A percentile compares a stretch with the other conserved stretches of the same genome.
These are phyloP conservation scores for Pestalotiopsis sp. DNA, from an alignment of 2,329 filamentous ascomycete genomes.

Conservation along the genomic window DNA sequence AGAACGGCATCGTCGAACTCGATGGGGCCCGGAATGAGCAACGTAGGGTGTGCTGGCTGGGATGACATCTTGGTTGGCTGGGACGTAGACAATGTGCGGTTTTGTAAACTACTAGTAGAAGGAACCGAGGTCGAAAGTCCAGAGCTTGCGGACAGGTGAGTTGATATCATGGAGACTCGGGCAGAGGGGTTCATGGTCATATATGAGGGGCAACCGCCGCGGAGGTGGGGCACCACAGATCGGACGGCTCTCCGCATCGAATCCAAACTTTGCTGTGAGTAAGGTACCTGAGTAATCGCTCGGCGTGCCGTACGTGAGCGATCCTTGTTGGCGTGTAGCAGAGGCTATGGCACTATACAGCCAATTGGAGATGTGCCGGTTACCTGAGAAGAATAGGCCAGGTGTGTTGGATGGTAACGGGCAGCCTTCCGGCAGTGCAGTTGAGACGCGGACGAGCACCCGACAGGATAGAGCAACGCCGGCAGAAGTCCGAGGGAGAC, in stretches of 20 bases:
- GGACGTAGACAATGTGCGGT: conserved; percentile 31
- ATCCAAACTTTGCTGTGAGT: conserved; percentile 4
- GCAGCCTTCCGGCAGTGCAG: not conserved
- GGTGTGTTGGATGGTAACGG: not conserved
- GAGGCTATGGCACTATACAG: not conserved
- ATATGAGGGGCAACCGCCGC: conserved; percentile 18
- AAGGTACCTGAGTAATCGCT: not conserved
- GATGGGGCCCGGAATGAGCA: conserved; percentile 96
- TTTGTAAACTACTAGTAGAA: conserved; percentile 25
- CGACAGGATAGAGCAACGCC: not conserved
- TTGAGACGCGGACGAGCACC: not conserved
- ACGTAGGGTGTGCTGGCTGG: conserved; percentile 66
- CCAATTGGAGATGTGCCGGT: conserved; percentile 7
- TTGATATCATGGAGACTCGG: conserved; percentile 17
- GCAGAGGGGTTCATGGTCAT: conserved; percentile 13
- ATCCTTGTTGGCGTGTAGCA: not conserved
- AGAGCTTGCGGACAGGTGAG: conserved; percentile 24
- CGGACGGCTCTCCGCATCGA: conserved; percentile 18
- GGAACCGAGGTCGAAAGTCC: conserved; percentile 30
- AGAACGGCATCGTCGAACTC: conserved; percentile 98
- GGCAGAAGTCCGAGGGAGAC: conserved; percentile 9
- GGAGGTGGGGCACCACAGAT: conserved; percentile 17
- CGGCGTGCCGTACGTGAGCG: not conserved
- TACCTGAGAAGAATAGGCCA: not conserved
- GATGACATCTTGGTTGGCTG: conserved; percentile 56